Conservation (phyloP, 2,329 filamentous ascomycete species). For the Hypoxylon sp. region DNA sequence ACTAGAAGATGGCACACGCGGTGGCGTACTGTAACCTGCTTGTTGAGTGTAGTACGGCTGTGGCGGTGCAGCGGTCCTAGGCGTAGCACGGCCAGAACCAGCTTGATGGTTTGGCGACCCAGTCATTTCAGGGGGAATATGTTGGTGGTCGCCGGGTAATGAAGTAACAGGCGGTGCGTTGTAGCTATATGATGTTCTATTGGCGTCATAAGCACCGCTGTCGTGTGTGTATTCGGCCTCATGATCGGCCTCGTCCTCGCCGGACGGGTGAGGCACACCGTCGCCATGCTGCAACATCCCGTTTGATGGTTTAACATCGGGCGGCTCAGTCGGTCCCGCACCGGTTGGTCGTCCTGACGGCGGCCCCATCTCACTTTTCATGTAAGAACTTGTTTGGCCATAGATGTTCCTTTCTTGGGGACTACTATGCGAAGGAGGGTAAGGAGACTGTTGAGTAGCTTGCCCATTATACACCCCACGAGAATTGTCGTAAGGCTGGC, state of each 20-base stretch:
- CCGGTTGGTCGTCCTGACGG: constrained; percentile 75
- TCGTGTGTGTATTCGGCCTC: constrained; percentile 91
- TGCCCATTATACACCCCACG: constrained; percentile 84
- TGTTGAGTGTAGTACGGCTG: constrained; percentile 80
- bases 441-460: constrained; percentile 78
- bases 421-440: constrained; percentile 73
- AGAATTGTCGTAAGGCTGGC: constrained; percentile 80
- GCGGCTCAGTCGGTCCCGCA: constrained; percentile 73
- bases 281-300: constrained; percentile 74
- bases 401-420: constrained; percentile 76
- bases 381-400: constrained; percentile 76
- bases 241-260: constrained; percentile 79
- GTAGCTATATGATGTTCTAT: constrained; percentile 84
- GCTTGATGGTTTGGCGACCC: constrained; percentile 85
- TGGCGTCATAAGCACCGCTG: constrained; percentile 80
- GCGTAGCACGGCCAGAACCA: constrained; percentile 86
- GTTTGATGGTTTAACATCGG: constrained; percentile 76
- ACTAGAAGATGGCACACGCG: constrained; percentile 78
- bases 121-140: constrained; percentile 86
- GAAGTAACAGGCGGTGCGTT: constrained; percentile 76
- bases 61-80: constrained; percentile 80
- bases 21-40: constrained; percentile 83
- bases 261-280: constrained; percentile 66
- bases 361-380: constrained; percentile 91
- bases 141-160: constrained; percentile 79